These are phyloP conservation scores for Lodderomyces jiufengensis DNA, from an alignment of 1,139 yeast genomes.

Conservation along the genomic window DNA sequence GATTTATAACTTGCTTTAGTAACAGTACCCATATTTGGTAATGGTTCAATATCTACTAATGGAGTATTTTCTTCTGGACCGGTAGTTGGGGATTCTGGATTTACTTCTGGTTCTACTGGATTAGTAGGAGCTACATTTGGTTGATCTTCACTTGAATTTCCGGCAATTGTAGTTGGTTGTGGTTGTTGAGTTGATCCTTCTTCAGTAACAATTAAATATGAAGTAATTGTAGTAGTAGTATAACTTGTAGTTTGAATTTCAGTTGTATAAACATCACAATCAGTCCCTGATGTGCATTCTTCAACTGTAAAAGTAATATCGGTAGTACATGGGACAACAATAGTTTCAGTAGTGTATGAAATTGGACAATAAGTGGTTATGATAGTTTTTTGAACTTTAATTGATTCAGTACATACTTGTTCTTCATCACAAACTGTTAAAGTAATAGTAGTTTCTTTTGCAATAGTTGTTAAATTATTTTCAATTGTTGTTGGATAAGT, in stretches of 20 bases:
- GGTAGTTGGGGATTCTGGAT: too few relatives aligned
- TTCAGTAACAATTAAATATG: slow-evolving; percentile 8
- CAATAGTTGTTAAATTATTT: slow-evolving; percentile 6
- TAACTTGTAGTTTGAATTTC: slow-evolving; percentile 6
- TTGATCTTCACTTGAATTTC: slow-evolving; percentile 1
- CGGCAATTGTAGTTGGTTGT: slow-evolving; percentile 4
- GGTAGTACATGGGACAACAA: slow-evolving; percentile 7
- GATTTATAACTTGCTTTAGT: too few relatives aligned
- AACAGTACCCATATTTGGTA: too few relatives aligned
- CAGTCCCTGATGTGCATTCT: slow-evolving; percentile 7
- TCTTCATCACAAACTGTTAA: slow-evolving; percentile 12
- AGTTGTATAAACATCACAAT: slow-evolving; percentile 8
- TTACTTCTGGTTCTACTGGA: not conserved
- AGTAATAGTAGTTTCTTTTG: slow-evolving; percentile 8
- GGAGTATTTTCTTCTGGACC: slow-evolving; percentile 1
- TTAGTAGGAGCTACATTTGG: not conserved
- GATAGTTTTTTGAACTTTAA: slow-evolving; percentile 7
- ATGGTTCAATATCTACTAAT: too few relatives aligned
- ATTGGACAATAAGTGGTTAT: slow-evolving; percentile 14
- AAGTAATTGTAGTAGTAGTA: slow-evolving; percentile 12
- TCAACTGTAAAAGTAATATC: slow-evolving; percentile 10
- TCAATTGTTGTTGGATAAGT: slow-evolving; percentile 1
- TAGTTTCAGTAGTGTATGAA: slow-evolving; percentile 8
- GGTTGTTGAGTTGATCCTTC: slow-evolving; percentile 3
- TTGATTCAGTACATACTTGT: slow-evolving; percentile 6